A percentile compares a stretch with the other conserved stretches of the same genome.
These are phyloP conservation scores for Naganishia randhawae DNA, from an alignment of 768 basidiomycete genomes.

Conservation along the genomic window DNA sequence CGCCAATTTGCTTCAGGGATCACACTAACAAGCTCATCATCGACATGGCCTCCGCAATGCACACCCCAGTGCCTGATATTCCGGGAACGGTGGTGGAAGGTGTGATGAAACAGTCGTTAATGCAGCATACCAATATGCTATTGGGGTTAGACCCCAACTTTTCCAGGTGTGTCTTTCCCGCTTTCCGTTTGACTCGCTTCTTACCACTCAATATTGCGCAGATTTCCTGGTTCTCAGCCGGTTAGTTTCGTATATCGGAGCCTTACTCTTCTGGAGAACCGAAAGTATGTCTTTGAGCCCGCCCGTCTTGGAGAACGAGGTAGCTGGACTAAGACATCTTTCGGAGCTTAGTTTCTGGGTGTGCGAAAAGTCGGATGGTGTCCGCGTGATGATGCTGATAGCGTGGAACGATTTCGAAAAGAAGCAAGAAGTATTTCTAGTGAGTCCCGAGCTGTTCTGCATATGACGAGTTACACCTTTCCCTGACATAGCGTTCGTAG, in stretches of 20 bases:
- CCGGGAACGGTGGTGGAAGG: conserved; percentile 38
- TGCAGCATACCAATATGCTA: conserved; percentile 35
- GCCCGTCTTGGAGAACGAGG: not conserved
- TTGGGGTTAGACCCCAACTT: conserved; percentile 34
- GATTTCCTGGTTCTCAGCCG: conserved; percentile 91
- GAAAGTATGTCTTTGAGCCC: not conserved
- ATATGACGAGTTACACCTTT: not conserved
- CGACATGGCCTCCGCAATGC: conserved; percentile 10
- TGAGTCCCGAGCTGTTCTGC: conserved; percentile 51
- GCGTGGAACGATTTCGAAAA: conserved; percentile 58
- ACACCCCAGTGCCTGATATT: conserved; percentile 42
- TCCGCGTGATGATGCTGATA: conserved; percentile 82
- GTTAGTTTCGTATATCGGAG: conserved; percentile 65
- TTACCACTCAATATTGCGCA: conserved; percentile 51
- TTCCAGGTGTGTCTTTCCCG: not conserved
- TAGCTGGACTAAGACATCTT: not conserved
- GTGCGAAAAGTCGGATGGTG: conserved; percentile 95
- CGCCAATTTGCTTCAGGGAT: too few species aligned
- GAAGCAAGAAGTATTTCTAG: conserved; percentile 66
- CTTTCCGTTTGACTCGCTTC: not conserved
- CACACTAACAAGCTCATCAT: too few species aligned
- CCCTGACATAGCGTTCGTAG: conserved; percentile 53
- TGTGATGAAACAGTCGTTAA: conserved; percentile 32
- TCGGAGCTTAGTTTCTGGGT: conserved; percentile 81
- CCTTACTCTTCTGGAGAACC: not conserved